Percentiles rank a stretch among this genome's conserved stretches.
Conservation (phyloP, 148 eudicot genomes). For the Camellia granthamiana region DNA sequence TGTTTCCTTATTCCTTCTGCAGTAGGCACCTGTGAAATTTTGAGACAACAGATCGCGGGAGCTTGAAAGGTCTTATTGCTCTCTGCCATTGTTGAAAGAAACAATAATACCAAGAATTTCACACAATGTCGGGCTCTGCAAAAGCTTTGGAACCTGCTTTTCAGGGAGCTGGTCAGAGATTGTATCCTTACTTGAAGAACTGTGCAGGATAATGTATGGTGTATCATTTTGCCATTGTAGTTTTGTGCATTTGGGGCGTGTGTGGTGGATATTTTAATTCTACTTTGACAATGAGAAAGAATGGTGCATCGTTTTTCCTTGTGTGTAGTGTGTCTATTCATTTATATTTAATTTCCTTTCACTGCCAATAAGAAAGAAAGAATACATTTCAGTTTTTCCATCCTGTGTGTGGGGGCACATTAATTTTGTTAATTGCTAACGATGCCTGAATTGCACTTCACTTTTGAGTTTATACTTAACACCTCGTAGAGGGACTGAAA, state of each 20-base stretch:
- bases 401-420: too few species aligned
- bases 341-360: not conserved
- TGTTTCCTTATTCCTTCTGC: not conserved
- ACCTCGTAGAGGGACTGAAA: conserved; percentile 74
- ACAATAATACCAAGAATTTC: conserved; percentile 9
- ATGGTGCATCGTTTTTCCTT: not conserved
- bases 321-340: not conserved
- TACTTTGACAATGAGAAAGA: not conserved
- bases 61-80: conserved; percentile 5
- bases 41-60: conserved; percentile 8
- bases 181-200: conserved; percentile 63
- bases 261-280: not conserved
- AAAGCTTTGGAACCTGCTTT: conserved; percentile 94
- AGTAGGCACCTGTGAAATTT: conserved; percentile 8
- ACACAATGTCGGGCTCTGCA: conserved; percentile 63
- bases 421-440: not conserved
- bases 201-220: not conserved
- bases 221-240: not conserved
- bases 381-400: not conserved
- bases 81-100: not conserved
- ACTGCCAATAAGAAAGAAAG: not conserved
- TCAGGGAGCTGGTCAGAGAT: conserved; percentile 83
- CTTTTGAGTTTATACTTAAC: conserved; percentile 49
- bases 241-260: not conserved
- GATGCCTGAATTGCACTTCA: not conserved